Evolutionary conservation across 2,329 filamentous ascomycete genomes (phyloP), one percentile per base, ranked within the genome.

Genomic region (Ophiostoma tasmaniense): DNA sequence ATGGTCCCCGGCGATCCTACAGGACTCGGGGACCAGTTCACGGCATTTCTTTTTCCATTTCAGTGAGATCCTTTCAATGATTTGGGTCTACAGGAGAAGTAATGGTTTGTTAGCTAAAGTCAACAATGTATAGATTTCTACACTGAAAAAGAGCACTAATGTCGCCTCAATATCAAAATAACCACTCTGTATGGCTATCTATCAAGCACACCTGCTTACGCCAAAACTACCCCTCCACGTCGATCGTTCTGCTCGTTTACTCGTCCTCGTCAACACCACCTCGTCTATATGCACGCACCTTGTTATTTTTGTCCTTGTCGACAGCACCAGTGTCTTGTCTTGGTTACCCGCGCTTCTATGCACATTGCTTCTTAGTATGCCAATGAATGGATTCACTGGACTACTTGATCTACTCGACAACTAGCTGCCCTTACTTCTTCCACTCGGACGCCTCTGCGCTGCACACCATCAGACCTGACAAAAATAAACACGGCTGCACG

Each of bases 401-500:
- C 33, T 33, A 33, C 33, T 33, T 4, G 33, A 33, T 33, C 33
- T 33, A 33, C 33, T 33, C 5, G 5, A 33, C 33, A 33, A 33
- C 33, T 33, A 33, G 33, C n/a, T n/a, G n/a, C 33, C 33, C n/a
- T 25, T 55, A 11, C 50, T 55, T 55, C 17, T 55, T 14, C 10
- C 50, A 17, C 50, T 30, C 10, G 1, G 11, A 25, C 11, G 52
- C n/a, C 52, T 59, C 11, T 61, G 25, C 11, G 55, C 25, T 61
- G 55, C 25, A 28, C 55, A 28, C 55, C 55, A 28, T 17, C 55
- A 61, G 55, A 30, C 55, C 55, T 30, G 55, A 61, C 55, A 30
- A 61, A 61, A 61, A 61, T 61, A 61, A 61, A 61, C 55, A 61
- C 55, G 55, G 55, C 55, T 61, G 25, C 25, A 59, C 30, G 52